Conservation (phyloP, 371 early-diverging fungal genomes). For the Fennellomyces sp. region DNA sequence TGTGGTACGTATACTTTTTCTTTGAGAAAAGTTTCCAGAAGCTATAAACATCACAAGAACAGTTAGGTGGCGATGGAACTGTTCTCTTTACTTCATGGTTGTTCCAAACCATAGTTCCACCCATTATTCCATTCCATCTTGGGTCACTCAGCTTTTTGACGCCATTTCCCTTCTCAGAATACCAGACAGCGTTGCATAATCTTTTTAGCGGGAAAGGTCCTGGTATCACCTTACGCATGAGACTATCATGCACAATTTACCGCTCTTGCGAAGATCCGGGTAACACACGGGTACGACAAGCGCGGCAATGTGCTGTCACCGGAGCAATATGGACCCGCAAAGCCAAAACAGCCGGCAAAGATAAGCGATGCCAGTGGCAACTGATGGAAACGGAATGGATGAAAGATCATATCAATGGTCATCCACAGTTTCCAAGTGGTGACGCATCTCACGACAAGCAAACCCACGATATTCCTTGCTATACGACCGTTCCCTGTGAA, state of each 20-base stretch:
- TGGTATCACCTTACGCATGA: not conserved
- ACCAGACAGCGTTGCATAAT: constrained; percentile 19
- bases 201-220: not conserved
- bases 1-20: constrained; percentile 53
- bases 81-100: constrained; percentile 90
- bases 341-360: constrained; percentile 14
- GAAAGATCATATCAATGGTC: not conserved
- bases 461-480: constrained; percentile 33
- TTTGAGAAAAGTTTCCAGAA: constrained; percentile 32
- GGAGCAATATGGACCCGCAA: not conserved
- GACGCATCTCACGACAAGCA: constrained; percentile 32
- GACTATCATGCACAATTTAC: constrained; percentile 62
- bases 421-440: constrained; percentile 3
- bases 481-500: constrained; percentile 52
- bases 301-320: not conserved
- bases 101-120: constrained; percentile 91
- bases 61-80: constrained; percentile 91
- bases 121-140: constrained; percentile 88
- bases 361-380: constrained; percentile 29
- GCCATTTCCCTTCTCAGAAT: constrained; percentile 77
- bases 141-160: constrained; percentile 94
- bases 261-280: constrained; percentile 45
- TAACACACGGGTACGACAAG: not conserved
- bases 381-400: constrained; percentile 2
- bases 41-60: not conserved